Conservation (phyloP, 306 rosid species). For the Spatholobus suberectus region DNA sequence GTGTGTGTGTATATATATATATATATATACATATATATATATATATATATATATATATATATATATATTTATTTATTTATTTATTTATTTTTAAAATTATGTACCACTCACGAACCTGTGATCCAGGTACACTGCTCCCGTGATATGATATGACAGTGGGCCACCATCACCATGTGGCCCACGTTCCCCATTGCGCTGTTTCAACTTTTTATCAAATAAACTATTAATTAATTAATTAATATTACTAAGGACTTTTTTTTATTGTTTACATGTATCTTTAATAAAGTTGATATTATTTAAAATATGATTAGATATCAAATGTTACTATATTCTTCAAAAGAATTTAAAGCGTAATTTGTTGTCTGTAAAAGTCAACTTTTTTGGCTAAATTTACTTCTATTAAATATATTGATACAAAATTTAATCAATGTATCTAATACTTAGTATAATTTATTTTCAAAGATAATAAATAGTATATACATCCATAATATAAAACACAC, state of each 20-base stretch:
- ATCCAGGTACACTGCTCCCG: not conserved
- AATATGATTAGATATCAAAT: not conserved
- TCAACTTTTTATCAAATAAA: not conserved
- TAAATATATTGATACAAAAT: not conserved
- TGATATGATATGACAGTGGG: constrained; percentile 33
- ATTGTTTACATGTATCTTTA: not conserved
- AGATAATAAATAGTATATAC: no score
- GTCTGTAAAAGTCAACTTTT: not conserved
- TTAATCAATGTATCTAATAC: not conserved
- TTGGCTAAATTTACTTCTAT: not conserved
- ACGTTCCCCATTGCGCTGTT: not conserved
- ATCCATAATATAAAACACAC: no score
- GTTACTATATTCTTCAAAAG: not conserved
- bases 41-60: no score
- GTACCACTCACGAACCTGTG: constrained; percentile 3
- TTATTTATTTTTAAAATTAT: not conserved
- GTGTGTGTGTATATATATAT: no score
- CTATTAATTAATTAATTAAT: not conserved
- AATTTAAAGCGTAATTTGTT: not conserved
- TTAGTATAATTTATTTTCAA: no score
- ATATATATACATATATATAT: no score
- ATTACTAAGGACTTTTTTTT: not conserved
- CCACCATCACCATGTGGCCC: constrained; percentile 38
- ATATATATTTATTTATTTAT: no score
- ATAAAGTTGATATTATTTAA: not conserved